Percentiles rank a stretch among this genome's conserved stretches.
These are phyloP conservation scores for Suillus americanus DNA, from an alignment of 768 basidiomycete species.

Conservation along the genomic window DNA sequence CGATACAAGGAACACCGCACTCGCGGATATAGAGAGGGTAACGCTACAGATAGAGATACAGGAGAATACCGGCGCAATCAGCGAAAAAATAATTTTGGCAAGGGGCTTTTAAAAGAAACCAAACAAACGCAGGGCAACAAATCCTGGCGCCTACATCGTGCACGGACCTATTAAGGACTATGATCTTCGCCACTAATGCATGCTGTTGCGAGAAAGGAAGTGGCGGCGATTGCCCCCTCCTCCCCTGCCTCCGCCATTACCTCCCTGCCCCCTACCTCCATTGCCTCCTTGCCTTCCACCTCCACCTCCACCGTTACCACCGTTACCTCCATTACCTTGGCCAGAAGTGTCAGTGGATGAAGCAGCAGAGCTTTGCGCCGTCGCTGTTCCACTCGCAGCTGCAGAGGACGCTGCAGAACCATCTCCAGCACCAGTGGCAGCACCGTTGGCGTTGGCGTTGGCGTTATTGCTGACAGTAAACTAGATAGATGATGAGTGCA, in stretches of 20 bases:
- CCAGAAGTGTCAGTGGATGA: background rate
- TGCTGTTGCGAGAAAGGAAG: conserved; percentile 19
- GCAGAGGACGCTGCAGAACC: conserved; percentile 6
- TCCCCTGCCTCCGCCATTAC: conserved; percentile 12
- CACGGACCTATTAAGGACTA: conserved; percentile 11
- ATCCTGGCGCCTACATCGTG: conserved; percentile 11
- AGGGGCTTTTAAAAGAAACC: conserved; percentile 10
- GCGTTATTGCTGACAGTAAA: conserved; percentile 31
- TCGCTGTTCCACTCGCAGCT: background rate
- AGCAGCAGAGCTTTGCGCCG: background rate
- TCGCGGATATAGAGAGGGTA: conserved; percentile 22
- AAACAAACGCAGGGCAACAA: conserved; percentile 1
- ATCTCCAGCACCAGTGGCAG: conserved; percentile 1
- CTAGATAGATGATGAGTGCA: conserved; percentile 19
- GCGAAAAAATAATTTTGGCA: conserved; percentile 18
- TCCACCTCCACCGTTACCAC: background rate
- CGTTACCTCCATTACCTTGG: background rate
- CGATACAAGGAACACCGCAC: conserved; percentile 13
- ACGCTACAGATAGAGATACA: conserved; percentile 10
- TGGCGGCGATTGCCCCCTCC: conserved; percentile 17
- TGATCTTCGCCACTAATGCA: conserved; percentile 8
- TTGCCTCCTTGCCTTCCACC: background rate
- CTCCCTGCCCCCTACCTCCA: conserved; percentile 4
- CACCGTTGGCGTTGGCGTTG: background rate
- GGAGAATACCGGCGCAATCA: conserved; percentile 8